Evolutionary conservation across 345 rosid species (phyloP).

Genomic region (Acer yangbiense): DNA sequence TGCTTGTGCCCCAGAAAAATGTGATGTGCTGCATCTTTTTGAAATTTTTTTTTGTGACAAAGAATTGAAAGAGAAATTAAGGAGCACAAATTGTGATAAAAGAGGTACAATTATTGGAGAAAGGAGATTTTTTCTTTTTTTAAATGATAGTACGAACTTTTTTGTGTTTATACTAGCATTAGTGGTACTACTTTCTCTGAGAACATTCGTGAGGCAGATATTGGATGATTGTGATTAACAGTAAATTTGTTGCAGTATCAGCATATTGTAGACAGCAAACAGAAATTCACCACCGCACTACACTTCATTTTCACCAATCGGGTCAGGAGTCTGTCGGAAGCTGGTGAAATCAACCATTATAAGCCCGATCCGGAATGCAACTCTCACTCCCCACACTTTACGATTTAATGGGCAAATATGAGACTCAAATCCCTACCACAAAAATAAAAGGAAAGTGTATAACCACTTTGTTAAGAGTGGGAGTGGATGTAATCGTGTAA

Average conservation of each 20-base stretch:
- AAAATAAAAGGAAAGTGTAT: too few species aligned
- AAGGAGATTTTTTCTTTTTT: too few species aligned
- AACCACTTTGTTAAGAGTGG: not conserved
- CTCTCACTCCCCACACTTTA: too few species aligned
- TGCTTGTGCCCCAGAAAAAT: constrained; percentile 33
- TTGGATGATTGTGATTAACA: not conserved
- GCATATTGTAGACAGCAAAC: not conserved
- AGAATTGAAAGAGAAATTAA: not conserved
- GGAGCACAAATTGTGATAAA: not conserved
- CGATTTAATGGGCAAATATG: too few species aligned
- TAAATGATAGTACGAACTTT: not conserved
- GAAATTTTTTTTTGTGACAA: not conserved
- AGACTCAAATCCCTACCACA: too few species aligned
- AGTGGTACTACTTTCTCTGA: not conserved
- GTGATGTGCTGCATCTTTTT: constrained; percentile 21
- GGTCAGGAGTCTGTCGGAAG: too few species aligned
- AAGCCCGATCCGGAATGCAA: too few species aligned
- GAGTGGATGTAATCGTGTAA: too few species aligned
- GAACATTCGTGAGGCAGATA: not conserved
- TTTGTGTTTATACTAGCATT: not conserved
- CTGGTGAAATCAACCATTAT: too few species aligned
- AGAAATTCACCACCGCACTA: too few species aligned
- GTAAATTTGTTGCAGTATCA: not conserved
- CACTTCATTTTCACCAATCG: too few species aligned
- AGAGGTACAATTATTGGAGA: not conserved